These are phyloP conservation scores for Erodium maritimum DNA, from an alignment of 345 rosid species.

Conservation along the genomic window DNA sequence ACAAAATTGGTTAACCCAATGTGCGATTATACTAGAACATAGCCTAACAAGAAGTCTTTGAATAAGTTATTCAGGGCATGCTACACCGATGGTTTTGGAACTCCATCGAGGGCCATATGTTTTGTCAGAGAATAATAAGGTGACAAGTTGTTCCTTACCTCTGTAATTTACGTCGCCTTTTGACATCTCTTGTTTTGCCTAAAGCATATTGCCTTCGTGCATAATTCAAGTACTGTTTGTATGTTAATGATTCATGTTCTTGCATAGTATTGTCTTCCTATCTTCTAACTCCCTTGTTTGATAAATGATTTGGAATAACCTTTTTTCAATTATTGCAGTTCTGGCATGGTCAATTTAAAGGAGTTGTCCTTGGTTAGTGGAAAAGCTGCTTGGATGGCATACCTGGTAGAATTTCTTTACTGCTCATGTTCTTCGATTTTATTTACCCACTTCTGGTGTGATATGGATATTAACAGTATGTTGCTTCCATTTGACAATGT, in stretches of 20 bases:
- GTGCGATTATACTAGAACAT: neutral
- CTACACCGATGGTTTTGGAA: neutral
- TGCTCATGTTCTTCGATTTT: neutral
- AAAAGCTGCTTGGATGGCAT: constrained; percentile 95
- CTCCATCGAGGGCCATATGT: neutral
- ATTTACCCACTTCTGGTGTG: constrained; percentile 1
- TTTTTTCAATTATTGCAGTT: constrained; percentile 16
- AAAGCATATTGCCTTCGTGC: too few relatives aligned
- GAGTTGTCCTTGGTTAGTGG: constrained; percentile 53
- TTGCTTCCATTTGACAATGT: neutral
- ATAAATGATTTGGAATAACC: neutral
- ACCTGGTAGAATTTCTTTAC: constrained; percentile 43
- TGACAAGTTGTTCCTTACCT: neutral
- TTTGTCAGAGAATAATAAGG: neutral
- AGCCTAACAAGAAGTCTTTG: neutral
- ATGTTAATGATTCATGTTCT: neutral
- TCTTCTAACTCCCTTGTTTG: neutral
- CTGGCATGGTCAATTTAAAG: constrained; percentile 24
- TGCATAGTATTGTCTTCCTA: neutral
- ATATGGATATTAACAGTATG: neutral
- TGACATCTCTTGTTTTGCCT: neutral
- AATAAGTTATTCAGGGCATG: neutral
- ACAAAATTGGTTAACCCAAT: neutral
- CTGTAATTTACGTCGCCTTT: too few relatives aligned
- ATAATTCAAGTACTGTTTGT: neutral